phyloP scores from a whole-genome alignment of 2,329 filamentous ascomycete genomes.

The Eutypa lata region DNA sequence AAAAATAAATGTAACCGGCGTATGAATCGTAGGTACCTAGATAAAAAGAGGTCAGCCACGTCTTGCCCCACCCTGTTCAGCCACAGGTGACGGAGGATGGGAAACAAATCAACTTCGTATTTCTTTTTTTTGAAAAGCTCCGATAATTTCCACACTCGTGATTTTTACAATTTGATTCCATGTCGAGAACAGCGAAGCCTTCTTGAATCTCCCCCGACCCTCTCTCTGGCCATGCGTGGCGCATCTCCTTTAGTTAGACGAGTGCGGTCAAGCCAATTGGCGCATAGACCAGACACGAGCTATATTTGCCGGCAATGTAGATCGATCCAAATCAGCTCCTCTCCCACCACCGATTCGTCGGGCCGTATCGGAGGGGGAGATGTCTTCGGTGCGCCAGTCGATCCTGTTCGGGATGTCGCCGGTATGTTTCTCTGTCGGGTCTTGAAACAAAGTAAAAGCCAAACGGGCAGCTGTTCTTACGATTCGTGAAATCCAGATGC shows the following conservation, averaged over 20 bases:
- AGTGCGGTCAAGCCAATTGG: neutral
- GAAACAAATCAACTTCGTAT: neutral
- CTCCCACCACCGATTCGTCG: conserved; percentile 52
- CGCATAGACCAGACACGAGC: conserved; percentile 1
- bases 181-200: too few relatives aligned
- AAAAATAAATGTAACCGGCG: too few relatives aligned
- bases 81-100: neutral
- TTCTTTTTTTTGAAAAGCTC: neutral
- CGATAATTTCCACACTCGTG: neutral
- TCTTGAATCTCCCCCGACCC: neutral
- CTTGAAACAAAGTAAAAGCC: neutral
- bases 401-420: conserved; percentile 42
- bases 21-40: too few relatives aligned
- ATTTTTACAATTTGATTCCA: too few relatives aligned
- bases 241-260: conserved; percentile 7
- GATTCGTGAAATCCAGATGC: conserved; percentile 61
- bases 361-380: conserved; percentile 39
- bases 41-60: too few relatives aligned
- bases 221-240: neutral
- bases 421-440: conserved; percentile 33
- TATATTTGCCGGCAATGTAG: conserved; percentile 51
- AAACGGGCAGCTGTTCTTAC: too few relatives aligned
- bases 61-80: too few relatives aligned
- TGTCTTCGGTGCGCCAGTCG: conserved; percentile 48
- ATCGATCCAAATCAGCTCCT: conserved; percentile 57